Percentiles rank a stretch among this genome's conserved stretches.
Conservation (phyloP, 805 yeast species). For the Sungouiozyma intestinalis region DNA sequence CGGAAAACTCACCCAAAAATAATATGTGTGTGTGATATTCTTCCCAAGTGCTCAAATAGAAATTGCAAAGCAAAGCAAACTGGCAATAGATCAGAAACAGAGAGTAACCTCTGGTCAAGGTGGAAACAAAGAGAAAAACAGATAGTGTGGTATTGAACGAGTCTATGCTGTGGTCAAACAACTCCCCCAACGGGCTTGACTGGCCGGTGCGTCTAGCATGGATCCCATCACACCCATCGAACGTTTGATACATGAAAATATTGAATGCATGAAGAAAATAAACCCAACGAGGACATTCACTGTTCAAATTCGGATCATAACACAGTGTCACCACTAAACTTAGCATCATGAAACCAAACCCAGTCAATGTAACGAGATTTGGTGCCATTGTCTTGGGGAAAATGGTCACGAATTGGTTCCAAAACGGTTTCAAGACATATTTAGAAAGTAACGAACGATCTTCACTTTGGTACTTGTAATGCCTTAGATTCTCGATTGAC, state of each 20-base stretch:
- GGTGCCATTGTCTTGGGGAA: slow-evolving; percentile 91
- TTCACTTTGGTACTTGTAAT: slow-evolving; percentile 56
- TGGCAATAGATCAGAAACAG: slow-evolving; percentile 52
- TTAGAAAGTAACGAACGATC: slow-evolving; percentile 74
- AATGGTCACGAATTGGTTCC: slow-evolving; percentile 57
- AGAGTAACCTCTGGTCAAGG: slow-evolving; percentile 65
- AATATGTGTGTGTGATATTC: slow-evolving; percentile 83
- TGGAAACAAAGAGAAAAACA: slow-evolving; percentile 61
- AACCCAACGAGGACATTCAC: slow-evolving; percentile 62
- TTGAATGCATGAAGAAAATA: slow-evolving; percentile 72
- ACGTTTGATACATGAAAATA: slow-evolving; percentile 82
- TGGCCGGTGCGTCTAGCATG: slow-evolving; percentile 96
- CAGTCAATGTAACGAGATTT: slow-evolving; percentile 76
- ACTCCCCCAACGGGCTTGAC: slow-evolving; percentile 87
- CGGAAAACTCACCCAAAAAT: slow-evolving; percentile 69
- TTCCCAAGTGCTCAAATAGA: slow-evolving; percentile 90
- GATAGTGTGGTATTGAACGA: slow-evolving; percentile 74
- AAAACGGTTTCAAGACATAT: slow-evolving; percentile 70
- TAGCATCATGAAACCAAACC: slow-evolving; percentile 58
- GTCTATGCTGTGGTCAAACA: slow-evolving; percentile 83
- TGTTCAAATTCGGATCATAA: slow-evolving; percentile 57
- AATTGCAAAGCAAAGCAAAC: slow-evolving; percentile 67
- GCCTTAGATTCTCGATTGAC: slow-evolving; percentile 41
- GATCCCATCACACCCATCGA: slow-evolving; percentile 92
- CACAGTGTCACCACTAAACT: slow-evolving; percentile 57